These are phyloP conservation scores for Penicillium brasilianum DNA, from an alignment of 2,329 filamentous ascomycete genomes.

Conservation along the genomic window DNA sequence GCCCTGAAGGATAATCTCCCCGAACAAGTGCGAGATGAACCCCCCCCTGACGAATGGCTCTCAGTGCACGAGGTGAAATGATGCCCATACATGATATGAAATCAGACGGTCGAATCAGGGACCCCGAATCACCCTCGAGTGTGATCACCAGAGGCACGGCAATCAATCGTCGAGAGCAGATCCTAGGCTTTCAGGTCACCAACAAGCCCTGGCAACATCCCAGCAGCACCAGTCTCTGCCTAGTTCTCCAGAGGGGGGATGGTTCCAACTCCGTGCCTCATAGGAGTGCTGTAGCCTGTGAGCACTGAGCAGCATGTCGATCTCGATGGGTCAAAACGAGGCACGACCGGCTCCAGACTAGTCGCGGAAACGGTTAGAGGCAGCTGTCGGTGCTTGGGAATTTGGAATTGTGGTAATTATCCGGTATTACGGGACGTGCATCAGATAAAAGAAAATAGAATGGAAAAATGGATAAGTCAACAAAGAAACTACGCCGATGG, in stretches of 20 bases:
- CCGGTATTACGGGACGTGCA: constrained; percentile 13
- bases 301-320: not conserved
- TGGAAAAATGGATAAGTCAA: no score
- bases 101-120: constrained; percentile 5
- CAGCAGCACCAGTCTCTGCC: not conserved
- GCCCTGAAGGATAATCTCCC: not conserved
- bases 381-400: constrained; percentile 9
- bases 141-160: constrained; percentile 16
- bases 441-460: not conserved
- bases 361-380: not conserved
- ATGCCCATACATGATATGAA: not conserved
- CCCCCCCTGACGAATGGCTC: not conserved
- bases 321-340: not conserved
- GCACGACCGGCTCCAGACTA: not conserved
- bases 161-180: constrained; percentile 17
- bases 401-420: constrained; percentile 12
- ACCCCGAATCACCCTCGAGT: not conserved
- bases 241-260: not conserved
- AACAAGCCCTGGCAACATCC: not conserved
- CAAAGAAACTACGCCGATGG: not conserved
- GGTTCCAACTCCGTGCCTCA: not conserved
- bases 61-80: not conserved
- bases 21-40: not conserved
- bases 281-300: not conserved
- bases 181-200: constrained; percentile 6